Evolutionary conservation across 1,284 basidiomycete genomes (phyloP).

Genomic region (Naganishia liquefaciens): DNA sequence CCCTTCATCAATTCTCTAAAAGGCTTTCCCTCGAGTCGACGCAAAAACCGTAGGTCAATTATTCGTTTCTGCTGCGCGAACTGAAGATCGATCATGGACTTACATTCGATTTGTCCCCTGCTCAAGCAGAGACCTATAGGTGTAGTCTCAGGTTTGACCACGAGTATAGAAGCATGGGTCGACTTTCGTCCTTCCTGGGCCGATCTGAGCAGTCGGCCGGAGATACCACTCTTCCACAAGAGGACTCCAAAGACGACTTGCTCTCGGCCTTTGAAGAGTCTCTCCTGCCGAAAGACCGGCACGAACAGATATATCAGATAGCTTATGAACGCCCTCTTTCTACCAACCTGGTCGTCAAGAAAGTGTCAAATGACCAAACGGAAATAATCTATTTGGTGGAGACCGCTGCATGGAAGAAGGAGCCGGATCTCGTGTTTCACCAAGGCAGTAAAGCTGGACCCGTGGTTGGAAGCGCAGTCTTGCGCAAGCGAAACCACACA

Average conservation of each 20-base stretch:
- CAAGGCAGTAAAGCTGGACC: slow-evolving; percentile 6
- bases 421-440: slow-evolving; percentile 17
- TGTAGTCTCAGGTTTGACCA: no score
- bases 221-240: not conserved
- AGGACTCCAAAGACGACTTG: not conserved
- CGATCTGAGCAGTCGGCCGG: not conserved
- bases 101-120: no score
- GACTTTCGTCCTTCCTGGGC: not conserved
- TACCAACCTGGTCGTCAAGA: slow-evolving; percentile 14
- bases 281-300: not conserved
- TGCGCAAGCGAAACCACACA: slow-evolving; percentile 16
- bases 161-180: no score
- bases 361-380: not conserved
- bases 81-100: no score
- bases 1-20: no score
- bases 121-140: no score
- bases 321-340: not conserved
- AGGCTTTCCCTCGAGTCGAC: no score
- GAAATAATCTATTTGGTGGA: slow-evolving; percentile 2
- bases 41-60: no score
- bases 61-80: no score
- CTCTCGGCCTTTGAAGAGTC: not conserved
- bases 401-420: slow-evolving; percentile 2
- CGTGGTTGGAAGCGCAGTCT: slow-evolving; percentile 2
- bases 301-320: not conserved